Evolutionary conservation across 495 filamentous ascomycete genomes (phyloP).

Genomic region (Glonium stellatum): DNA sequence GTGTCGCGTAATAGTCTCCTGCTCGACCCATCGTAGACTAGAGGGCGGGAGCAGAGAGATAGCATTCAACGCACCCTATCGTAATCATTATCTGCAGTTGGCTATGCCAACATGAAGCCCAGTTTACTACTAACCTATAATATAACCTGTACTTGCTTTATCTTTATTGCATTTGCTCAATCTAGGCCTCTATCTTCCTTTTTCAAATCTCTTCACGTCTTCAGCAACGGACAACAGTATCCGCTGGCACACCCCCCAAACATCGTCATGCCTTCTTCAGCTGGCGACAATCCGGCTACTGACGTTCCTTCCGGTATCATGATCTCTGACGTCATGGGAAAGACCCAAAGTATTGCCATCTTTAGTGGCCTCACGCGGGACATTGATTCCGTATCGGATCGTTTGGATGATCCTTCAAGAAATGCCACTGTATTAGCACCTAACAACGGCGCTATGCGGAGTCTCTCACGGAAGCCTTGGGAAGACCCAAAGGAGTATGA

Average conservation of each 20-base stretch:
- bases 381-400: slow-evolving; percentile 61
- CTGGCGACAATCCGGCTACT: slow-evolving; percentile 25
- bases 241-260: slow-evolving; percentile 24
- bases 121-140: slow-evolving; percentile 10
- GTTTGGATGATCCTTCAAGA: slow-evolving; percentile 57
- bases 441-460: slow-evolving; percentile 69
- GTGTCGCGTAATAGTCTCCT: not conserved
- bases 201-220: slow-evolving; percentile 11
- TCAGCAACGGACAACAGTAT: slow-evolving; percentile 5
- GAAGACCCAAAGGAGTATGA: slow-evolving; percentile 79
- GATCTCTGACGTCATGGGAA: slow-evolving; percentile 81
- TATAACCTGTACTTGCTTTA: slow-evolving; percentile 13
- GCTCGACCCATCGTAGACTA: too few species aligned
- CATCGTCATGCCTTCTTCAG: slow-evolving; percentile 38
- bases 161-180: slow-evolving; percentile 15
- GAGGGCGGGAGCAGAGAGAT: too few species aligned
- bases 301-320: slow-evolving; percentile 40
- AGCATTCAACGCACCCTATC: not conserved
- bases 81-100: not conserved
- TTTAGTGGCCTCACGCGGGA: slow-evolving; percentile 83
- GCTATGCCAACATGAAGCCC: slow-evolving; percentile 20
- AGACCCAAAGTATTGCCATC: slow-evolving; percentile 73
- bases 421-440: slow-evolving; percentile 92
- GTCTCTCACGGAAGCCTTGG: slow-evolving; percentile 86
- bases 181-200: slow-evolving; percentile 19